These are phyloP conservation scores for Macrotyloma uniflorum DNA, from an alignment of 306 rosid species.

Conservation along the genomic window DNA sequence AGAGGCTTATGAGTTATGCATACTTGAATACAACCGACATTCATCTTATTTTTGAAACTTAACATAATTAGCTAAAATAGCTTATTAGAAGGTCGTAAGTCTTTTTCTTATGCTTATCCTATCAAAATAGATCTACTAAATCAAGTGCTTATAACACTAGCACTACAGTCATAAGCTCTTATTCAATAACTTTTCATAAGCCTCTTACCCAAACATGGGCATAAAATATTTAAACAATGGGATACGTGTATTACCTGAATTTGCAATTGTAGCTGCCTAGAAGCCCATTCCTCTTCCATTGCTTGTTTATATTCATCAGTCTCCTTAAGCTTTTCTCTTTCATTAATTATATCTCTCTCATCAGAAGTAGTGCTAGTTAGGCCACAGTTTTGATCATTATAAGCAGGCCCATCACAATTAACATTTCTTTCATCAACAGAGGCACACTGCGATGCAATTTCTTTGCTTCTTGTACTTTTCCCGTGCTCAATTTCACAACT, in stretches of 20 bases:
- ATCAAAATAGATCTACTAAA: background rate
- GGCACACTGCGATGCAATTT: no score
- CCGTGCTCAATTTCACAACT: slow-evolving; percentile 31
- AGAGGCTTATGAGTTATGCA: background rate
- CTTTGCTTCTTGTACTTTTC: slow-evolving; percentile 37
- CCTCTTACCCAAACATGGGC: background rate
- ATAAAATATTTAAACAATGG: slow-evolving; percentile 1
- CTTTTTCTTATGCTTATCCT: background rate
- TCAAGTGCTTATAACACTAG: background rate
- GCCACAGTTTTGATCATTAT: slow-evolving; percentile 39
- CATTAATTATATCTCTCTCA: slow-evolving; percentile 56
- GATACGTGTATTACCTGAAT: slow-evolving; percentile 68
- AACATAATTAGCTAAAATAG: background rate
- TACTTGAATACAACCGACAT: background rate
- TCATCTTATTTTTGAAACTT: background rate
- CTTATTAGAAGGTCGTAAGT: background rate
- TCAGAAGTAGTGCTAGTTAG: background rate
- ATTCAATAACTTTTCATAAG: background rate
- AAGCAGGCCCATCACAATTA: slow-evolving; percentile 28
- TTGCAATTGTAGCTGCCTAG: slow-evolving; percentile 79
- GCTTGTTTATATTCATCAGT: slow-evolving; percentile 87
- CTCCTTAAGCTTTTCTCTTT: slow-evolving; percentile 81
- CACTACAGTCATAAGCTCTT: background rate
- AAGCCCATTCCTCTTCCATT: slow-evolving; percentile 82
- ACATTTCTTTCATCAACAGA: slow-evolving; percentile 37